Percentiles rank a stretch among this genome's conserved stretches.
phyloP scores from a whole-genome alignment of 1,139 yeast genomes.

The Kodamaea ohmeri region DNA sequence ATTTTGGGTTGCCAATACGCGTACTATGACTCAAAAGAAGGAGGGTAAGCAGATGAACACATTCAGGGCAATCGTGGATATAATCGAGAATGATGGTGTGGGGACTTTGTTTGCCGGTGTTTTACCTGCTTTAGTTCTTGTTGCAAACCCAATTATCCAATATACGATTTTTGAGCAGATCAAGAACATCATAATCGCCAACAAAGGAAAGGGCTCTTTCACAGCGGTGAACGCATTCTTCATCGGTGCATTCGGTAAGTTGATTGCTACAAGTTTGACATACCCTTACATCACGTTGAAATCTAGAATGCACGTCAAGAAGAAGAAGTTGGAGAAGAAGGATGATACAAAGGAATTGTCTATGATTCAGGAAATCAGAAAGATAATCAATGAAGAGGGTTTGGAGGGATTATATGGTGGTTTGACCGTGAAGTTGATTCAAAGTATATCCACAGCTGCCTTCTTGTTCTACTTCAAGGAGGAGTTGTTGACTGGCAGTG shows the following conservation, averaged over 20 bases:
- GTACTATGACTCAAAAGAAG: conserved; percentile 63
- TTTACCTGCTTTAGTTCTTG: conserved; percentile 81
- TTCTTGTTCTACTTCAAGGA: conserved; percentile 90
- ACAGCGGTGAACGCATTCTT: conserved; percentile 72
- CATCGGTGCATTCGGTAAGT: conserved; percentile 86
- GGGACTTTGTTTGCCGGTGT: conserved; percentile 77
- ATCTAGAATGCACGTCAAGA: conserved; percentile 77
- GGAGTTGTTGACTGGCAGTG: conserved; percentile 60
- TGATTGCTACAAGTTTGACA: conserved; percentile 80
- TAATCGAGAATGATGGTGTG: conserved; percentile 69
- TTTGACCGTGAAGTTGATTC: conserved; percentile 71
- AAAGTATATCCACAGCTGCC: conserved; percentile 85
- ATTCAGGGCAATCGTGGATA: conserved; percentile 54
- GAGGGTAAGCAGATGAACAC: conserved; percentile 32
- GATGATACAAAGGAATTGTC: conserved; percentile 29
- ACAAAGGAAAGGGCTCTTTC: conserved; percentile 45
- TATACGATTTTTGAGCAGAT: conserved; percentile 89
- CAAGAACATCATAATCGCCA: conserved; percentile 60
- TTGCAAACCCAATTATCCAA: conserved; percentile 85
- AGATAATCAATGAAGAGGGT: conserved; percentile 69
- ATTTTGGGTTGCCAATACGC: conserved; percentile 91
- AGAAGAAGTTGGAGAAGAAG: conserved; percentile 32
- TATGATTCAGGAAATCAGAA: conserved; percentile 43
- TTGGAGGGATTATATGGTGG: conserved; percentile 79
- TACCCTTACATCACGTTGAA: conserved; percentile 91